Evolutionary conservation across 495 filamentous ascomycete species (phyloP).

Genomic region (Neurospora discreta): DNA sequence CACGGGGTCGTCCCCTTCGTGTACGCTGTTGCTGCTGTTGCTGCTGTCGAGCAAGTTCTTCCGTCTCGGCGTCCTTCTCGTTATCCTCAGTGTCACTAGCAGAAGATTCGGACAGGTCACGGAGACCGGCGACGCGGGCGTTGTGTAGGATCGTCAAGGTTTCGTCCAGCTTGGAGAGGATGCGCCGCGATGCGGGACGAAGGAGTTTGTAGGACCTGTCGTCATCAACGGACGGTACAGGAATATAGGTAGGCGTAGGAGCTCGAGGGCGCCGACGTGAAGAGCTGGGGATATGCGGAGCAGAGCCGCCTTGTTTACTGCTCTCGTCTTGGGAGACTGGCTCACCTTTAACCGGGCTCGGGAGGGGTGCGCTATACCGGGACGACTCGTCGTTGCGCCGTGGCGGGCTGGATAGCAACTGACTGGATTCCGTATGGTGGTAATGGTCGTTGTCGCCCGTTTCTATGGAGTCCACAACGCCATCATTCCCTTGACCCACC

Average conservation of each 20-base stretch:
- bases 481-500: not conserved
- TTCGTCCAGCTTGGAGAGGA: slow-evolving; percentile 53
- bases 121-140: slow-evolving; percentile 35
- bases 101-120: slow-evolving; percentile 23
- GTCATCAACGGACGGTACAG: slow-evolving; percentile 37
- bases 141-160: slow-evolving; percentile 58
- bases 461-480: slow-evolving; percentile 6
- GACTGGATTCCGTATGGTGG: not conserved
- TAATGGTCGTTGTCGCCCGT: not conserved
- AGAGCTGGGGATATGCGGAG: not conserved
- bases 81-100: slow-evolving; percentile 20
- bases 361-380: not conserved
- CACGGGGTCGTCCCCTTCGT: not conserved
- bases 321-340: not conserved
- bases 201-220: slow-evolving; percentile 48
- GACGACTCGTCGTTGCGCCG: not conserved
- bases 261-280: not conserved
- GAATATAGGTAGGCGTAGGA: slow-evolving; percentile 6
- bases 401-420: not conserved
- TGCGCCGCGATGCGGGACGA: slow-evolving; percentile 50
- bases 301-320: not conserved
- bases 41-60: not conserved
- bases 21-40: not conserved
- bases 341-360: not conserved
- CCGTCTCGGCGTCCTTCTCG: slow-evolving; percentile 13